Conservation (phyloP, 306 rosid species). For the Vigna reflexopilosa region DNA sequence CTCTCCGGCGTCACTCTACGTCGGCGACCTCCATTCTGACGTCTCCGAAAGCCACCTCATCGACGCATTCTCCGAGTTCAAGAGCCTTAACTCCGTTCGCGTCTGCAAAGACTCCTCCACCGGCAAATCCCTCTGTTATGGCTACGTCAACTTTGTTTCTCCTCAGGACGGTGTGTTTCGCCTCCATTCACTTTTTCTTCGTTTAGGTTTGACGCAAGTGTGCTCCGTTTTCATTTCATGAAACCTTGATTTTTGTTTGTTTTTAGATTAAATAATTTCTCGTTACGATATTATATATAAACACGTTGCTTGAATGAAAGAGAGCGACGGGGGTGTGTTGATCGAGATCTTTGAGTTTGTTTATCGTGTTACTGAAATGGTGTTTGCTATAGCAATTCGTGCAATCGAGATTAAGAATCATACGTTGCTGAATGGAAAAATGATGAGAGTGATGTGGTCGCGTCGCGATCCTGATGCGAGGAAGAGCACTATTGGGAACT, state of each 20-base stretch:
- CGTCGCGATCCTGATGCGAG: constrained; percentile 80
- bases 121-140: constrained; percentile 80
- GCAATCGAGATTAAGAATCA: constrained; percentile 77
- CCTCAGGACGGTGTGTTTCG: constrained; percentile 67
- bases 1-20: constrained; percentile 68
- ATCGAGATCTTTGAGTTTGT: constrained; percentile 20
- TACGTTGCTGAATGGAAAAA: constrained; percentile 66
- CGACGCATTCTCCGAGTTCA: constrained; percentile 66
- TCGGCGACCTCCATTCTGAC: constrained; percentile 82
- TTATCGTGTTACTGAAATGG: constrained; percentile 5
- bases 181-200: neutral
- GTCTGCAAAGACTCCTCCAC: constrained; percentile 67
- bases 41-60: constrained; percentile 58
- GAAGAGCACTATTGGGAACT: constrained; percentile 71
- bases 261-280: neutral
- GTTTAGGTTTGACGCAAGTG: neutral
- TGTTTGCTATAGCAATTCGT: constrained; percentile 53
- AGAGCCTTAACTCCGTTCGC: constrained; percentile 63
- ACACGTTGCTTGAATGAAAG: neutral
- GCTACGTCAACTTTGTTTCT: constrained; percentile 75
- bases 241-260: constrained; percentile 18
- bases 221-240: neutral
- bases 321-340: neutral
- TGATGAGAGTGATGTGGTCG: constrained; percentile 84
- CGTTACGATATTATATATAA: neutral